phyloP scores from a whole-genome alignment of 2,329 filamentous ascomycete species.

The Sporothrix humicola region DNA sequence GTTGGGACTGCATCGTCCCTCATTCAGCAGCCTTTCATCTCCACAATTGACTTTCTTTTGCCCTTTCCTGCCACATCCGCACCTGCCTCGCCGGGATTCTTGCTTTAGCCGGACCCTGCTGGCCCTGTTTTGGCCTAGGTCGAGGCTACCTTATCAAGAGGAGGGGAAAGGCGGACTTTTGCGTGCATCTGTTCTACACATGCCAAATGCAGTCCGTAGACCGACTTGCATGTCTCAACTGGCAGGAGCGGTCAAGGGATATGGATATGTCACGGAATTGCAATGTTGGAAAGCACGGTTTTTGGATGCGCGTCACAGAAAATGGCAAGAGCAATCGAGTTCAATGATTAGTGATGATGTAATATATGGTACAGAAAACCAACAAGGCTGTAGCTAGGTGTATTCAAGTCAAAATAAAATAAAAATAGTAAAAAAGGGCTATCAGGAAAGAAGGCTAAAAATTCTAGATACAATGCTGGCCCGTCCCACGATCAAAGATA shows the following conservation, averaged over 20 bases:
- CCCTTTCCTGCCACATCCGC: not conserved
- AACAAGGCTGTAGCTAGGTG: conserved; percentile 12
- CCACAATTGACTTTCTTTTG: not conserved
- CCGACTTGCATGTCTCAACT: not conserved
- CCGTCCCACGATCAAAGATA: not conserved
- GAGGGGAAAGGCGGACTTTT: not conserved
- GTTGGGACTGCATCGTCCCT: not conserved
- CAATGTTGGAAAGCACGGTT: not conserved
- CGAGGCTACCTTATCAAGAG: conserved; percentile 1
- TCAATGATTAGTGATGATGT: not conserved
- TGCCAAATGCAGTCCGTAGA: not conserved
- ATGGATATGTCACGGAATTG: not conserved
- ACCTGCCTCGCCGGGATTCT: conserved; percentile 11
- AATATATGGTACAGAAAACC: not conserved
- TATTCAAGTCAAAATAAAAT: not conserved
- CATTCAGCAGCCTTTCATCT: not conserved
- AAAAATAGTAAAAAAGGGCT: not conserved
- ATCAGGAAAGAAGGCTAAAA: conserved; percentile 1
- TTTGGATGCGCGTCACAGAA: not conserved
- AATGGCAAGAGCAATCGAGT: not conserved
- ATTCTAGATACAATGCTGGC: not conserved
- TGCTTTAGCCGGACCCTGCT: conserved; percentile 25
- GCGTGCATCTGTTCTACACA: not conserved
- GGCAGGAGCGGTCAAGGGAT: conserved; percentile 23
- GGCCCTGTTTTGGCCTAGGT: conserved; percentile 24